Evolutionary conservation across 331 rosid genomes (phyloP).

Genomic region (Stylosanthes scabra): DNA sequence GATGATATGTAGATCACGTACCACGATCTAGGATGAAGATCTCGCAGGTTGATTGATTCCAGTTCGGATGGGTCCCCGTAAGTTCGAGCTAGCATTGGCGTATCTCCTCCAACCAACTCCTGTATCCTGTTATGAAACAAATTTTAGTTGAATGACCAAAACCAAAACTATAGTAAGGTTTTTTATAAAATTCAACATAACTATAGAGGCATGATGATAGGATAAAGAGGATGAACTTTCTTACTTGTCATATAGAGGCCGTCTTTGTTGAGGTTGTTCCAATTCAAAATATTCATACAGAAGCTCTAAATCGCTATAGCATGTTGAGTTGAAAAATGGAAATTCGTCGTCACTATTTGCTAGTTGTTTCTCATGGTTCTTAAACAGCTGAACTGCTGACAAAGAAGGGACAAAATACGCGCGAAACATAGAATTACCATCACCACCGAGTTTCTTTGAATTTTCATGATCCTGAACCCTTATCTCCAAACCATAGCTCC

Average conservation of each 20-base stretch:
- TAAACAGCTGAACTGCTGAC: slow-evolving; percentile 81
- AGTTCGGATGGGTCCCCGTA: slow-evolving; percentile 72
- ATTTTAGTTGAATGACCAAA: slow-evolving; percentile 11
- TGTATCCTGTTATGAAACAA: slow-evolving; percentile 59
- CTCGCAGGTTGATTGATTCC: slow-evolving; percentile 59
- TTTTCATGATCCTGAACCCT: slow-evolving; percentile 58
- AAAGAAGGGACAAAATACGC: slow-evolving; percentile 84
- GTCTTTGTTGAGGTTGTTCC: slow-evolving; percentile 82
- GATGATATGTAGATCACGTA: slow-evolving; percentile 44
- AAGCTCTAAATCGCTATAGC: slow-evolving; percentile 59
- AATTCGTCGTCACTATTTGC: slow-evolving; percentile 22
- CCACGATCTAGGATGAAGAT: slow-evolving; percentile 88
- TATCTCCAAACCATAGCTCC: slow-evolving; percentile 84
- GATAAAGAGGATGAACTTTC: slow-evolving; percentile 36
- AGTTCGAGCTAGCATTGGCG: slow-evolving; percentile 42
- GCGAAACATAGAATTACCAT: slow-evolving; percentile 47
- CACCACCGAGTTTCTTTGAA: slow-evolving; percentile 47
- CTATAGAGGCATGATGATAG: slow-evolving; percentile 1
- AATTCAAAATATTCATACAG: slow-evolving; percentile 87
- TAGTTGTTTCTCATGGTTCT: slow-evolving; percentile 33
- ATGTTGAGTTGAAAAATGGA: slow-evolving; percentile 35
- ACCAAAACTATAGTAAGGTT: neutral
- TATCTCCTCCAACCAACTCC: slow-evolving; percentile 62
- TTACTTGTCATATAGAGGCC: slow-evolving; percentile 74
- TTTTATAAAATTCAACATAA: neutral